phyloP scores from a whole-genome alignment of 2,329 filamentous ascomycete genomes.

The Elsinoe fawcettii region DNA sequence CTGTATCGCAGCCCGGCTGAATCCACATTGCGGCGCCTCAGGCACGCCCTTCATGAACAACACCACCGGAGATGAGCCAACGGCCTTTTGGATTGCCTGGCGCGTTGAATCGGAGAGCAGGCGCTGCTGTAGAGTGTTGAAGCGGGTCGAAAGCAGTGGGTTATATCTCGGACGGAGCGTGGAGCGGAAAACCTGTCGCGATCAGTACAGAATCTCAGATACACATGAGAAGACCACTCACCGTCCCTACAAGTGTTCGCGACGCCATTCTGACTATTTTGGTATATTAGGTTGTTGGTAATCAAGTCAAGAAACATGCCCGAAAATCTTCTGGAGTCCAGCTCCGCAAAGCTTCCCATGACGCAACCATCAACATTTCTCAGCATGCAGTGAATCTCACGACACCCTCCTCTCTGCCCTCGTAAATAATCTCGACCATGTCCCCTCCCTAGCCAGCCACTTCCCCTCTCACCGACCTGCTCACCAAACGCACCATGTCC shows the following conservation, averaged over 20 bases:
- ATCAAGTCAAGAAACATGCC: background rate
- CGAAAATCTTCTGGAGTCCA: background rate
- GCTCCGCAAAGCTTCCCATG: slow-evolving; percentile 13
- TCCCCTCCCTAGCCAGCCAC: background rate
- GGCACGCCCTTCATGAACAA: slow-evolving; percentile 99
- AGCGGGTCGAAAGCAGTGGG: slow-evolving; percentile 35
- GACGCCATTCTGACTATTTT: slow-evolving; percentile 6
- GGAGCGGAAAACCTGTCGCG: slow-evolving; percentile 38
- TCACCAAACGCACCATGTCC: background rate
- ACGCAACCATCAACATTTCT: slow-evolving; percentile 15
- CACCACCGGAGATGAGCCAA: slow-evolving; percentile 81
- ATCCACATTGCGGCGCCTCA: slow-evolving; percentile 91
- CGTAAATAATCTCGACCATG: background rate
- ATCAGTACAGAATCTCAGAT: too few species aligned
- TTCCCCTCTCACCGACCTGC: background rate
- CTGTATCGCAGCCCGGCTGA: slow-evolving; percentile 90
- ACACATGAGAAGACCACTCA: background rate
- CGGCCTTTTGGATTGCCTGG: slow-evolving; percentile 81
- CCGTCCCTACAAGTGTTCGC: slow-evolving; percentile 5
- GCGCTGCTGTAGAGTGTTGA: slow-evolving; percentile 48
- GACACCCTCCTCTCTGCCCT: background rate
- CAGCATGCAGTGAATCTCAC: background rate
- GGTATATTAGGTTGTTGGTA: background rate
- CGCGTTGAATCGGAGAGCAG: slow-evolving; percentile 73
- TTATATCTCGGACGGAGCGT: slow-evolving; percentile 36